A percentile compares a stretch with the other conserved stretches of the same genome.
phyloP scores from a whole-genome alignment of 129 eudicot genomes.

The Flaveria brownii region DNA sequence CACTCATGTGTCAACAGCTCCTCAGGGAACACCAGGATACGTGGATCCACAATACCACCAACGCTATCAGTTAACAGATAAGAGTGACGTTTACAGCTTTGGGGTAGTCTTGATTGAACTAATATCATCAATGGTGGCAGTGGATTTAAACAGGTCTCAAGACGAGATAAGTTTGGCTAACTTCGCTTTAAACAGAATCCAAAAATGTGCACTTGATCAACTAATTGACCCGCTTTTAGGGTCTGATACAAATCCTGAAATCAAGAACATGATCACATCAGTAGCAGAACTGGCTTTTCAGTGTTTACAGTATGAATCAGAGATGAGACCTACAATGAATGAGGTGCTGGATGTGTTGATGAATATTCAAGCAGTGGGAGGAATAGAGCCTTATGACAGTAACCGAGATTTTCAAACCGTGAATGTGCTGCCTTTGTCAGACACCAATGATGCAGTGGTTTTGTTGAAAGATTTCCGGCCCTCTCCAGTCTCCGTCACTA shows the following conservation, averaged over 20 bases:
- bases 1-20: slow-evolving; percentile 82
- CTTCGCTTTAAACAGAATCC: slow-evolving; percentile 72
- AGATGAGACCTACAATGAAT: slow-evolving; percentile 76
- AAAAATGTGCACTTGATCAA: slow-evolving; percentile 51
- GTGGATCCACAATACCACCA: slow-evolving; percentile 81
- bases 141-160: slow-evolving; percentile 60
- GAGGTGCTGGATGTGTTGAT: slow-evolving; percentile 53
- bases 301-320: slow-evolving; percentile 83
- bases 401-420: neutral
- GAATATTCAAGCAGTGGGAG: slow-evolving; percentile 42
- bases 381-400: slow-evolving; percentile 8
- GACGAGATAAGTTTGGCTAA: slow-evolving; percentile 78
- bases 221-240: slow-evolving; percentile 61
- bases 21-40: slow-evolving; percentile 95
- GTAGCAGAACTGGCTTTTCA: slow-evolving; percentile 81
- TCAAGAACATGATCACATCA: slow-evolving; percentile 55
- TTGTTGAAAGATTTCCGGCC: slow-evolving; percentile 39
- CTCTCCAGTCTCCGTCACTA: slow-evolving; percentile 53
- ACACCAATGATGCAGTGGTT: slow-evolving; percentile 44
- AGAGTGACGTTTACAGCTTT: slow-evolving; percentile 91
- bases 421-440: slow-evolving; percentile 44
- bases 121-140: slow-evolving; percentile 81
- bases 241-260: slow-evolving; percentile 41
- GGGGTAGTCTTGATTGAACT: slow-evolving; percentile 89
- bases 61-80: slow-evolving; percentile 73